These are phyloP conservation scores for Septoria linicola DNA, from an alignment of 2,329 filamentous ascomycete genomes.

Conservation along the genomic window DNA sequence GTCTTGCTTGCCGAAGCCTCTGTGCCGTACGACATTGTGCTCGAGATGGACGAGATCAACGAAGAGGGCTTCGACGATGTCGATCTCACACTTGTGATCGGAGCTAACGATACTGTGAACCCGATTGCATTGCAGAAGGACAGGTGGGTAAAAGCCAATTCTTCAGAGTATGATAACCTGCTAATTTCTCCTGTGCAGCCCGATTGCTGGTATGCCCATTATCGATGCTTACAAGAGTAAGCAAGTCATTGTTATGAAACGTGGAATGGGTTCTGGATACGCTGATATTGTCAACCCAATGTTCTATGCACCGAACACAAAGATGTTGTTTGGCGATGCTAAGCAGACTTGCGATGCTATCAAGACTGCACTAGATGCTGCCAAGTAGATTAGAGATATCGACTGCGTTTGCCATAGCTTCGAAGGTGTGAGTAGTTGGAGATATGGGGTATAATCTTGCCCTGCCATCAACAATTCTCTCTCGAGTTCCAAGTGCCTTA, in stretches of 20 bases:
- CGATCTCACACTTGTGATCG: slow-evolving; percentile 79
- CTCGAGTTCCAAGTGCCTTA: too few relatives aligned
- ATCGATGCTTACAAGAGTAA: slow-evolving; percentile 93
- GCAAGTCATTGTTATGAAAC: slow-evolving; percentile 88
- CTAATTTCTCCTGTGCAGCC: slow-evolving; percentile 44
- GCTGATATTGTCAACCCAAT: slow-evolving; percentile 90
- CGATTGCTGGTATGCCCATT: slow-evolving; percentile 91
- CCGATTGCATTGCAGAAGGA: slow-evolving; percentile 82
- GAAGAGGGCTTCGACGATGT: slow-evolving; percentile 79
- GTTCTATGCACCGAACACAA: slow-evolving; percentile 70
- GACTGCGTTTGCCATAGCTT: too few relatives aligned
- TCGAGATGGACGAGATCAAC: slow-evolving; percentile 97
- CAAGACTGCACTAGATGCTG: slow-evolving; percentile 34
- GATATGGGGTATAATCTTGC: too few relatives aligned
- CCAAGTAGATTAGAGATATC: slow-evolving; percentile 11
- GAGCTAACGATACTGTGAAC: slow-evolving; percentile 90
- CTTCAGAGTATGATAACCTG: not conserved
- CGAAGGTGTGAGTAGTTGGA: too few relatives aligned
- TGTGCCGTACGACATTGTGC: slow-evolving; percentile 86
- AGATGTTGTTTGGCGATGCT: slow-evolving; percentile 91
- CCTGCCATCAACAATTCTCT: too few relatives aligned
- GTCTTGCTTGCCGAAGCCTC: slow-evolving; percentile 83
- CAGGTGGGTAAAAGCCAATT: slow-evolving; percentile 24
- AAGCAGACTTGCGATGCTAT: slow-evolving; percentile 53
- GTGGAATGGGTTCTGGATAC: slow-evolving; percentile 84